Evolutionary conservation across 345 rosid species (phyloP).

Genomic region (Murraya koenigii): DNA sequence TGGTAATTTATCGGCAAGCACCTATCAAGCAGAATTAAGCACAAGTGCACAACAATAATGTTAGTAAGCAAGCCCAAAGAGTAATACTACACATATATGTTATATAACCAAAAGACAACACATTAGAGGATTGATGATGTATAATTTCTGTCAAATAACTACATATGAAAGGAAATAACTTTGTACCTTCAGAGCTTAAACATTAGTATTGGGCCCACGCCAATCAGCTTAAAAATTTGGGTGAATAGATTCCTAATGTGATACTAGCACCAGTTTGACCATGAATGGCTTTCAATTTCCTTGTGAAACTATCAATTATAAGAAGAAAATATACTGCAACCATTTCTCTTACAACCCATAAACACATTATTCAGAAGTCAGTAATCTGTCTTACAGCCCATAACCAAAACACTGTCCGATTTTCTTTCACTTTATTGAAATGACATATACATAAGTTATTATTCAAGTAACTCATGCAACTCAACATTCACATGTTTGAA

Average conservation of each 20-base stretch:
- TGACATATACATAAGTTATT: background rate
- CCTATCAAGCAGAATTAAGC: slow-evolving; percentile 39
- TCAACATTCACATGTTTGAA: background rate
- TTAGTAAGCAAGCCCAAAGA: background rate
- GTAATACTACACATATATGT: background rate
- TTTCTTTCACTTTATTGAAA: background rate
- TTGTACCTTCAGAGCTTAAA: background rate
- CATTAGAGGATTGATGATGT: background rate
- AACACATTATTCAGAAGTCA: too few species aligned
- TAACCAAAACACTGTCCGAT: background rate
- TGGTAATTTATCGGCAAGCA: slow-evolving; percentile 83
- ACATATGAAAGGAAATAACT: background rate
- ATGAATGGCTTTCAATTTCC: background rate
- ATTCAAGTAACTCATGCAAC: background rate
- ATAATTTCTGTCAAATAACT: background rate
- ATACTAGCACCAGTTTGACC: background rate
- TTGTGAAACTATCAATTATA: background rate
- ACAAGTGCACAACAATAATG: background rate
- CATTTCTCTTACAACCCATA: too few species aligned
- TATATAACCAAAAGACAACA: background rate
- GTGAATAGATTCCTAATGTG: background rate
- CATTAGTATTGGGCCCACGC: background rate
- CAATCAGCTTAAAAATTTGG: background rate
- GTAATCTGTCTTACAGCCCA: background rate
- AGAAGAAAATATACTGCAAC: too few species aligned